Evolutionary conservation across 2,329 filamentous ascomycete species (phyloP).

Genomic region (Ophiostoma novo-ulmi): DNA sequence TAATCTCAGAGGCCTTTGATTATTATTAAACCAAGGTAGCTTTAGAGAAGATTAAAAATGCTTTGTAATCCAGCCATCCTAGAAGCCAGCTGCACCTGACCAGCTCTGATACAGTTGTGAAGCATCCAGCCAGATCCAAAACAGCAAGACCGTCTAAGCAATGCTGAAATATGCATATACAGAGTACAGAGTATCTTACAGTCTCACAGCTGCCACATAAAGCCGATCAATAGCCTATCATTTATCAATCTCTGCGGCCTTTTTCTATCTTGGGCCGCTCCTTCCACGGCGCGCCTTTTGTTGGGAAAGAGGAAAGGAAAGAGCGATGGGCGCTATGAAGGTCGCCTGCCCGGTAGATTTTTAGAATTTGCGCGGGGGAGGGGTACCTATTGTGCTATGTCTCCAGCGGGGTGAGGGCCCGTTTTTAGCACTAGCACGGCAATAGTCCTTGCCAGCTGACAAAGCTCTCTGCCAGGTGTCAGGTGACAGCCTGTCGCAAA

Average conservation of each 20-base stretch:
- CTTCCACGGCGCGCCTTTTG: neutral
- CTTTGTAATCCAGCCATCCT: neutral
- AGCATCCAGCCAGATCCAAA: slow-evolving; percentile 1
- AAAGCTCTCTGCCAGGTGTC: neutral
- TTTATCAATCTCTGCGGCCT: slow-evolving; percentile 4
- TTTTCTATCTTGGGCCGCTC: slow-evolving; percentile 9
- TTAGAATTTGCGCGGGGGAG: slow-evolving; percentile 2
- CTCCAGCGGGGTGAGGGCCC: neutral
- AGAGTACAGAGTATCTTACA: neutral
- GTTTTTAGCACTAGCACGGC: neutral
- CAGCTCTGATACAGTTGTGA: neutral
- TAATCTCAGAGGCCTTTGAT: too few species aligned
- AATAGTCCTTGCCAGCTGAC: neutral
- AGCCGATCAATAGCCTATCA: slow-evolving; percentile 2
- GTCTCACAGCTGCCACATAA: neutral
- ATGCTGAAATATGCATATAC: neutral
- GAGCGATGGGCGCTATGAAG: neutral
- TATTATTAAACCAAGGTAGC: too few species aligned
- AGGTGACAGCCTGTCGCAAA: neutral
- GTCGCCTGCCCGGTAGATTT: slow-evolving; percentile 3
- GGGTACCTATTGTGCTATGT: neutral
- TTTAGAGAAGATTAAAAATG: neutral
- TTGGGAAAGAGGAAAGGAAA: neutral
- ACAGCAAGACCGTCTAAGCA: neutral
- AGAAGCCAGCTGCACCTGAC: neutral